phyloP scores from a whole-genome alignment of 345 rosid species.

The Citrus inodora region DNA sequence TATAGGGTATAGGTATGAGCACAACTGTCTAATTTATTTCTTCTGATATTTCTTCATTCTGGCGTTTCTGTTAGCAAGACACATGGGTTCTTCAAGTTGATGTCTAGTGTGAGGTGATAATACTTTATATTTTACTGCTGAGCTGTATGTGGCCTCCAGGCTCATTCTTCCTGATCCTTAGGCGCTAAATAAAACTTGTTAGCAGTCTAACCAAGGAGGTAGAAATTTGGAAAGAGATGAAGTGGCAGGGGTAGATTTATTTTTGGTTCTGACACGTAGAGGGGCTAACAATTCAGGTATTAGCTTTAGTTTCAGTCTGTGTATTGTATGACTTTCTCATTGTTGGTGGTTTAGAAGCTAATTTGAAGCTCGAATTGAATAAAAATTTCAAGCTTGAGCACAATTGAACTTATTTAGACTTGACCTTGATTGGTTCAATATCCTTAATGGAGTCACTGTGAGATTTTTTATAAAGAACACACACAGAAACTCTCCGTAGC shows the following conservation, averaged over 20 bases:
- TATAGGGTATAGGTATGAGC: neutral
- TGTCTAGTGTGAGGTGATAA: neutral
- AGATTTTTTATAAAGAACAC: neutral
- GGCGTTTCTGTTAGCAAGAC: neutral
- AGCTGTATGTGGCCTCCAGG: neutral
- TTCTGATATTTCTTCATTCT: neutral
- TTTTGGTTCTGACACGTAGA: neutral
- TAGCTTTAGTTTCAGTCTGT: neutral
- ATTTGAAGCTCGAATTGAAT: neutral
- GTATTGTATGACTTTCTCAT: neutral
- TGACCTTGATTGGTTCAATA: neutral
- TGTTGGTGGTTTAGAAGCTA: neutral
- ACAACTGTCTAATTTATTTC: neutral
- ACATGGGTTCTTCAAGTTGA: neutral
- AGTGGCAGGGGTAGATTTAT: neutral
- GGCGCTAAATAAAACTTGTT: neutral
- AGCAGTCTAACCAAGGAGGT: neutral
- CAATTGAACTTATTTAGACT: neutral
- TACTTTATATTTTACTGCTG: neutral
- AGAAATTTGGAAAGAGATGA: neutral
- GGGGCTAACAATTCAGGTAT: neutral
- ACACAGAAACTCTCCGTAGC: neutral
- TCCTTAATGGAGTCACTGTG: neutral
- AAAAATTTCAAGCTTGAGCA: neutral
- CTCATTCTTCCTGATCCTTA: neutral